phyloP scores from a whole-genome alignment of 2,329 filamentous ascomycete species.

The Fusarium virguliforme region DNA sequence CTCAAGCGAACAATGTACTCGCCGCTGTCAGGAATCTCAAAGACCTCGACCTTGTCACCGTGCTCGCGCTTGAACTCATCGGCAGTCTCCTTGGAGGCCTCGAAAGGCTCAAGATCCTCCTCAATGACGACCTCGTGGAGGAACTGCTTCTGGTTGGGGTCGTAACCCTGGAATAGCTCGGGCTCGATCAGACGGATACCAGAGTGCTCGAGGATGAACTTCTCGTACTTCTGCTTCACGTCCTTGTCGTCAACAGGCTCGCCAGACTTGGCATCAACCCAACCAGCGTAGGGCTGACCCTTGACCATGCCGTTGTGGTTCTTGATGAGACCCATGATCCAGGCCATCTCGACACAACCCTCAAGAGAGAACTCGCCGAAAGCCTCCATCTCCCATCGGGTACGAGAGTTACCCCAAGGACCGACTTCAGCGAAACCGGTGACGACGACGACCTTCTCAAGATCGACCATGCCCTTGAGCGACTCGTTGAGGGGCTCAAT shows the following conservation, averaged over 20 bases:
- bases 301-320: constrained; percentile 98
- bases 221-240: constrained; percentile 97
- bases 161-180: constrained; percentile 96
- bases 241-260: constrained; percentile 99
- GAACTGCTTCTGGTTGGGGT: constrained; percentile 98
- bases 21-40: constrained; percentile 92
- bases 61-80: constrained; percentile 98
- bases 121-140: constrained; percentile 98
- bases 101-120: constrained; percentile 96
- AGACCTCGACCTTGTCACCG: constrained; percentile 97
- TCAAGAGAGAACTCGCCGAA: constrained; percentile 97
- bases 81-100: constrained; percentile 96
- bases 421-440: constrained; percentile 97
- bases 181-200: constrained; percentile 98
- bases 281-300: constrained; percentile 95
- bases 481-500: constrained; percentile 89
- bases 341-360: constrained; percentile 98
- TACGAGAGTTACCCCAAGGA: constrained; percentile 98
- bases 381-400: constrained; percentile 99
- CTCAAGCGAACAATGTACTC: constrained; percentile 95
- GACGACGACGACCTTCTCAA: constrained; percentile 97
- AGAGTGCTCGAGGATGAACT: constrained; percentile 94
- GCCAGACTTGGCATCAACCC: constrained; percentile 94
- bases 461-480: constrained; percentile 97
- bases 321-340: constrained; percentile 99